Conservation (phyloP, 306 rosid genomes). For the Corylus avellana region DNA sequence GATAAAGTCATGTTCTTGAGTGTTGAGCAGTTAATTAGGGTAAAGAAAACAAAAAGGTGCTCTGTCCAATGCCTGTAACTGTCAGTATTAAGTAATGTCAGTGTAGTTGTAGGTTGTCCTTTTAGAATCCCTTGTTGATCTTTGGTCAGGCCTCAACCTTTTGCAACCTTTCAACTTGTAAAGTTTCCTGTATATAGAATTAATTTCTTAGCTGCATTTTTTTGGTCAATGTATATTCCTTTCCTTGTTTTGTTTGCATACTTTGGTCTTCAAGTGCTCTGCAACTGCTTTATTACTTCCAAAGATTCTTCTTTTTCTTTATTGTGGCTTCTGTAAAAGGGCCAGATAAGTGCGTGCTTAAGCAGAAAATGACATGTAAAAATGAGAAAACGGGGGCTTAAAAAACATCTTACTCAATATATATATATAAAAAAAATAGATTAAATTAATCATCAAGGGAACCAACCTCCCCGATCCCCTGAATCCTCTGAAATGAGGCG, state of each 20-base stretch:
- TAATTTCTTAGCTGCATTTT: conserved; percentile 14
- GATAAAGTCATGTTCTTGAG: conserved; percentile 72
- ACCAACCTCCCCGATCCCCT: not conserved
- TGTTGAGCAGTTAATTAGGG: conserved; percentile 16
- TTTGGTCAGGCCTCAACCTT: conserved; percentile 24
- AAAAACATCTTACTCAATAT: not conserved
- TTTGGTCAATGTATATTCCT: not conserved
- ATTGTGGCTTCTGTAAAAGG: no score
- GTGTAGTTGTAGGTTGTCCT: conserved; percentile 37
- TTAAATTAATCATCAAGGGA: not conserved
- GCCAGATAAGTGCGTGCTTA: no score
- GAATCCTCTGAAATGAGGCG: not conserved
- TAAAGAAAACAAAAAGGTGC: not conserved
- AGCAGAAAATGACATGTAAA: not conserved
- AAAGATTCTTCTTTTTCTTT: not conserved
- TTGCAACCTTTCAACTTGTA: conserved; percentile 39
- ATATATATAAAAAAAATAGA: not conserved
- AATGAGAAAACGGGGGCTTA: not conserved
- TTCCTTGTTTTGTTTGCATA: not conserved
- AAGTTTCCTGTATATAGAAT: conserved; percentile 23
- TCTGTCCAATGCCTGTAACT: conserved; percentile 25
- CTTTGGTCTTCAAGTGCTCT: conserved; percentile 1
- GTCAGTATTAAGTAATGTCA: conserved; percentile 41
- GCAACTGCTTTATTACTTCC: not conserved
- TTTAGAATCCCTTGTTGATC: conserved; percentile 14